A percentile compares a stretch with the other conserved stretches of the same genome.
Evolutionary conservation across 495 filamentous ascomycete genomes (phyloP).

Genomic region (Copromyces sp.): DNA sequence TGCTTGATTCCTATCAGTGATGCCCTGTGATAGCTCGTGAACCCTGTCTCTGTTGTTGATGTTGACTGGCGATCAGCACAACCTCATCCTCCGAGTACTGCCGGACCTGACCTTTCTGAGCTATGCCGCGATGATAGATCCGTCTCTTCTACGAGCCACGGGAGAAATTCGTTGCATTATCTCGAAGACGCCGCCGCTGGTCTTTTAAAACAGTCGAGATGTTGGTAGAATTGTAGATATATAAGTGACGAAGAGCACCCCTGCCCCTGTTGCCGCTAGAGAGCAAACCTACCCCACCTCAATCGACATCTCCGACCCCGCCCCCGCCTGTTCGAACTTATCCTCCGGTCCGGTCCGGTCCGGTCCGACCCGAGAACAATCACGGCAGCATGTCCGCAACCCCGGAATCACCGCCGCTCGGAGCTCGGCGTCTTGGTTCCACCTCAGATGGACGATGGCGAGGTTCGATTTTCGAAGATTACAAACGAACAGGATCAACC

Average conservation of each 20-base stretch:
- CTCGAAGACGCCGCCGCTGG: not conserved
- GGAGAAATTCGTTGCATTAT: not conserved
- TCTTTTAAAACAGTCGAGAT: not conserved
- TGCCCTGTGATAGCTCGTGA: not conserved
- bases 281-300: not conserved
- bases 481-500: not conserved
- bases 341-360: not conserved
- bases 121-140: not conserved
- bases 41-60: not conserved
- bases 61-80: not conserved
- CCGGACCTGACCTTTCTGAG: not conserved
- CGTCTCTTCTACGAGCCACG: not conserved
- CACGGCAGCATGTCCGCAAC: not conserved
- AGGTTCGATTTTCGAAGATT: not conserved
- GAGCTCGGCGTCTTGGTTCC: not conserved
- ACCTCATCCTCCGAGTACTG: not conserved
- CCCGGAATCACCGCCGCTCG: not conserved
- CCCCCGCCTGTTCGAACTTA: not conserved
- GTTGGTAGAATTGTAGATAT: not conserved
- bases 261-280: not conserved
- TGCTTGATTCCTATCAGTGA: not conserved
- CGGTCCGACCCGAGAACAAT: not conserved
- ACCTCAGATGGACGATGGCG: not conserved
- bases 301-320: not conserved
- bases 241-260: not conserved